Percentiles rank a stretch among this genome's conserved stretches.
Evolutionary conservation across 495 filamentous ascomycete species (phyloP).

Genomic region (Aspergillus olivimuriae): DNA sequence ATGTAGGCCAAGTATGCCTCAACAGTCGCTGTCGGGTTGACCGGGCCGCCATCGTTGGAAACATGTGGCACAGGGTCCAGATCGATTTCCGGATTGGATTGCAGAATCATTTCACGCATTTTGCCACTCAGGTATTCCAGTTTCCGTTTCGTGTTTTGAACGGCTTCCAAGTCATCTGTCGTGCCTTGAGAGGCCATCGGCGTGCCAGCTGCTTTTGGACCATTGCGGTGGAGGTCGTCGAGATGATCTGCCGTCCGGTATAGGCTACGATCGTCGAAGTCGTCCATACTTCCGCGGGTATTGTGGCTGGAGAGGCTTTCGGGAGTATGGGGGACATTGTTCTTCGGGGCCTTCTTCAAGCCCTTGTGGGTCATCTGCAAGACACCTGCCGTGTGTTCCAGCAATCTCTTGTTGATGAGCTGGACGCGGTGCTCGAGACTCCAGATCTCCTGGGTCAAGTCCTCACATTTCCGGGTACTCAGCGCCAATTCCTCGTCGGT

Average conservation of each 20-base stretch:
- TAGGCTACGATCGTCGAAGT: slow-evolving; percentile 75
- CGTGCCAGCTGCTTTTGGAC: slow-evolving; percentile 10
- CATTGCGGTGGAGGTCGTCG: slow-evolving; percentile 43
- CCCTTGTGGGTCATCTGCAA: slow-evolving; percentile 80
- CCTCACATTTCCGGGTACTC: slow-evolving; percentile 77
- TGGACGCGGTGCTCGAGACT: slow-evolving; percentile 64
- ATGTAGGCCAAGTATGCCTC: slow-evolving; percentile 48
- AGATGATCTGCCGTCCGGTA: slow-evolving; percentile 66
- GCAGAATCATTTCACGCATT: slow-evolving; percentile 59
- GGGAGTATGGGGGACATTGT: slow-evolving; percentile 54
- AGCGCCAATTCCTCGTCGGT: slow-evolving; percentile 67
- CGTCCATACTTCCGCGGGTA: slow-evolving; percentile 37
- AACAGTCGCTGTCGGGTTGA: slow-evolving; percentile 24
- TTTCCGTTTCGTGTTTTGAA: slow-evolving; percentile 58
- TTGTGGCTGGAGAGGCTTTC: slow-evolving; percentile 58
- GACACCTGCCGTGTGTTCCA: slow-evolving; percentile 90
- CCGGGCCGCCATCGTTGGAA: slow-evolving; percentile 12
- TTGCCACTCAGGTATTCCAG: slow-evolving; percentile 67
- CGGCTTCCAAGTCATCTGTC: slow-evolving; percentile 21
- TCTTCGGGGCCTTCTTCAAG: slow-evolving; percentile 40
- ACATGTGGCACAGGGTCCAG: slow-evolving; percentile 28
- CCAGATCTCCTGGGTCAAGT: slow-evolving; percentile 74
- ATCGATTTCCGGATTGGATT: slow-evolving; percentile 45
- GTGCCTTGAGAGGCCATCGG: slow-evolving; percentile 13
- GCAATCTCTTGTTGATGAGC: slow-evolving; percentile 60